A percentile compares a stretch with the other conserved stretches of the same genome.
These are phyloP conservation scores for Mucor velutinosus DNA, from an alignment of 371 early-diverging fungal genomes.

Conservation along the genomic window DNA sequence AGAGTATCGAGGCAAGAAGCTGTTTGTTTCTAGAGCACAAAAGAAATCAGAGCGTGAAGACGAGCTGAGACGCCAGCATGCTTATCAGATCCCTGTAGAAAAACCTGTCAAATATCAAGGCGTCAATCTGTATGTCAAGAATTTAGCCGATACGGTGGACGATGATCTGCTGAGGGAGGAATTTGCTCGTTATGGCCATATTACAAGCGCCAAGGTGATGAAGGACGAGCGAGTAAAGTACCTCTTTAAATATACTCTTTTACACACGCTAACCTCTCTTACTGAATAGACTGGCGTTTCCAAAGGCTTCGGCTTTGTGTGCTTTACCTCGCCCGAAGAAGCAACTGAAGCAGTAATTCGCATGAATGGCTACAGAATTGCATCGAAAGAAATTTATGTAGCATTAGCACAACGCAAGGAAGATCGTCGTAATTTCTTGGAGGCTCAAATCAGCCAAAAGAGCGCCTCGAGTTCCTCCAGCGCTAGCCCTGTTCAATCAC, in stretches of 20 bases:
- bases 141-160: slow-evolving; percentile 91
- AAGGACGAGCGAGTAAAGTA: slow-evolving; percentile 72
- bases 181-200: slow-evolving; percentile 90
- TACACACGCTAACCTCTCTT: neutral
- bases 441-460: slow-evolving; percentile 62
- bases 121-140: slow-evolving; percentile 97
- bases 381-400: slow-evolving; percentile 93
- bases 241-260: neutral
- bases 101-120: slow-evolving; percentile 94
- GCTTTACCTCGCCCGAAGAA: slow-evolving; percentile 86
- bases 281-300: slow-evolving; percentile 50
- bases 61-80: slow-evolving; percentile 90
- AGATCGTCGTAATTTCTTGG: slow-evolving; percentile 85
- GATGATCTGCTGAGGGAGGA: slow-evolving; percentile 90
- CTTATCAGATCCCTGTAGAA: slow-evolving; percentile 77
- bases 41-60: slow-evolving; percentile 97
- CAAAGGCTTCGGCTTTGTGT: slow-evolving; percentile 91
- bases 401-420: slow-evolving; percentile 97
- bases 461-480: slow-evolving; percentile 8
- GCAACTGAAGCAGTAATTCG: slow-evolving; percentile 85
- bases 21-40: slow-evolving; percentile 98
- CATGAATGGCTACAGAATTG: slow-evolving; percentile 86
- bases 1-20: slow-evolving; percentile 83
- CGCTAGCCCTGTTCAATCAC: neutral
- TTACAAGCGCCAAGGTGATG: slow-evolving; percentile 98